phyloP scores from a whole-genome alignment of 2,329 filamentous ascomycete species.

The Beauveria australis region DNA sequence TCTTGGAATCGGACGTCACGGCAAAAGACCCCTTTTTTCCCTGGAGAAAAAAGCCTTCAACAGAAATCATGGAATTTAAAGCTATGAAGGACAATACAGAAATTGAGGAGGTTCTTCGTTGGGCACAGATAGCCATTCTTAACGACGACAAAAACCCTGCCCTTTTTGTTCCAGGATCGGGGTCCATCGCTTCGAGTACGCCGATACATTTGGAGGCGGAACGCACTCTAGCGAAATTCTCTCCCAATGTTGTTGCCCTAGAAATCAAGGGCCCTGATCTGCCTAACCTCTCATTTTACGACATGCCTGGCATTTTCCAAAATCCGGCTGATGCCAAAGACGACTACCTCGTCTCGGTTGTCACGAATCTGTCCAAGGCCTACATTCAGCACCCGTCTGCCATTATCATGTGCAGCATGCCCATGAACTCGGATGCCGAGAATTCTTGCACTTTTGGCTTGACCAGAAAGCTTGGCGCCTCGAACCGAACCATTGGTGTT shows the following conservation, averaged over 20 bases:
- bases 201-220: constrained; percentile 28
- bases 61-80: constrained; percentile 50
- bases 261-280: constrained; percentile 65
- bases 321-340: constrained; percentile 57
- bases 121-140: constrained; percentile 69
- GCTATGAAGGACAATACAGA: constrained; percentile 51
- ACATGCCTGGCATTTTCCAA: constrained; percentile 75
- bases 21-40: constrained; percentile 50
- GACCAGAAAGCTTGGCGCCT: constrained; percentile 49
- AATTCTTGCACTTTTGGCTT: constrained; percentile 64
- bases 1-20: constrained; percentile 40
- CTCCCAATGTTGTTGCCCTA: constrained; percentile 71
- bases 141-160: constrained; percentile 52
- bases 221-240: constrained; percentile 57
- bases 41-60: constrained; percentile 47
- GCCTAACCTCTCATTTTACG: constrained; percentile 72
- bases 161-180: constrained; percentile 46
- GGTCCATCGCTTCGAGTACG: constrained; percentile 30
- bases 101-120: constrained; percentile 60
- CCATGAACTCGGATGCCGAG: constrained; percentile 71
- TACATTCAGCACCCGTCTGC: constrained; percentile 65
- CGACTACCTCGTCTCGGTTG: constrained; percentile 61
- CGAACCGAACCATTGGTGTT: constrained; percentile 59
- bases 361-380: constrained; percentile 59
- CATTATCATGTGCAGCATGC: constrained; percentile 67